Evolutionary conservation across 139 green algal species (phyloP), one percentile per base, ranked within the genome.

Genomic region (Chlamydomonas sp.): DNA sequence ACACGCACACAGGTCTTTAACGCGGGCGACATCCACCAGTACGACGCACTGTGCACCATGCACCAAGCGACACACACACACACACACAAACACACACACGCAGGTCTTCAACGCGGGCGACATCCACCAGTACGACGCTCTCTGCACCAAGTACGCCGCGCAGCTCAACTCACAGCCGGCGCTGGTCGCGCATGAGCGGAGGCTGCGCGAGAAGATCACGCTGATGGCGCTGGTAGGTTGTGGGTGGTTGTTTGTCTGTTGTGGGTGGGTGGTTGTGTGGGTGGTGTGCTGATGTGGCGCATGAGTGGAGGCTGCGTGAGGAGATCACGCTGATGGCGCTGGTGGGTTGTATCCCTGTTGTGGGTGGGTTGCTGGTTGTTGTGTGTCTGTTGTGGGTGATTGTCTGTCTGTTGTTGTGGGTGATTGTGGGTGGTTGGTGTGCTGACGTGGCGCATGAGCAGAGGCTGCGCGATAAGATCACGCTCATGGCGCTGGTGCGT

Each of bases 261-360:
- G 28, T 37, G 8, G 28, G 26, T n/a, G n/a, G n/a, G n/a, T n/a
- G n/a, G n/a, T n/a, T n/a, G n/a, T n/a, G n/a, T n/a, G n/a, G n/a
- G n/a, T n/a, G n/a, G n/a, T n/a, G n/a, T n/a, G n/a, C n/a, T n/a
- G n/a, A n/a, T n/a, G 93, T 98, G 35, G 78, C 84, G 38, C 85
- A 96, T 71, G 90, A 95, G 81, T 77, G 88, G 61, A 8, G 37
- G 36, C 62, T 69, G 33, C 22, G 62, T 5, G 62, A 69, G 37
- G 99, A 99, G 84, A 93, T 98, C 70, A 97, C 92, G 37, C 86
- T 98, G 35, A 84, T 97, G 65, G 88, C 78, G 82, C 30, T 71
- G 58, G 38, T 76, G 28, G 43, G 43, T 16, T 37, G n/a, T n/a
- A n/a, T 58, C 6, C 20, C 10, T 58, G 26, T 1, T 8, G 28